Evolutionary conservation across 179 eudicot genomes (phyloP).

Genomic region (Beta macrorhiza): DNA sequence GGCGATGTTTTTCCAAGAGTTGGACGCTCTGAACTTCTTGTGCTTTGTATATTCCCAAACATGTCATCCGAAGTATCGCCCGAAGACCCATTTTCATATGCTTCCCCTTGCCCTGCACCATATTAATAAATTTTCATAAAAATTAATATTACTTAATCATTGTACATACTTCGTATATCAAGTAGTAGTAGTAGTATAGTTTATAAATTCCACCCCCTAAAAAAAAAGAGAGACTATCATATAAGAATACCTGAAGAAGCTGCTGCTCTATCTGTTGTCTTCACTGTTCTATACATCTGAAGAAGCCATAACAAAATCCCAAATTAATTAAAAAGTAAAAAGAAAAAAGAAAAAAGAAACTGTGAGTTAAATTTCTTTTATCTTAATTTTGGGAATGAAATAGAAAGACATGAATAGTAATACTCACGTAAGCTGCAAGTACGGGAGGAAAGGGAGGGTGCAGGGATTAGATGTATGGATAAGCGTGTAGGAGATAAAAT

Average conservation of each 20-base stretch:
- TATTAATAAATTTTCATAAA: not conserved
- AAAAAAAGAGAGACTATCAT: not conserved
- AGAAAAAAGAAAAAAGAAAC: not conserved
- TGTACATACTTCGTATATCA: not conserved
- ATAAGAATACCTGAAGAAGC: constrained; percentile 61
- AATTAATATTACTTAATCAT: not conserved
- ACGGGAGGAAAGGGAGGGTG: constrained; percentile 18
- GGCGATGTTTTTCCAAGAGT: constrained; percentile 29
- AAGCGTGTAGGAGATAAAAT: constrained; percentile 31
- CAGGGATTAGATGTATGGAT: constrained; percentile 35
- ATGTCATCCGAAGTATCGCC: constrained; percentile 77
- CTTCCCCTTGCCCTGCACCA: constrained; percentile 55
- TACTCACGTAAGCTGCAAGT: constrained; percentile 8
- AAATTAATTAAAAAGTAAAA: not conserved
- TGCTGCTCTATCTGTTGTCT: constrained; percentile 88
- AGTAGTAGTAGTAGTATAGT: too few species aligned
- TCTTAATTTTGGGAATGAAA: not conserved
- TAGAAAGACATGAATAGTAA: constrained; percentile 5
- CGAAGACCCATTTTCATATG: constrained; percentile 62
- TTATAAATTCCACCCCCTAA: not conserved
- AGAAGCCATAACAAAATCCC: constrained; percentile 4
- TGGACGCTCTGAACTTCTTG: constrained; percentile 40
- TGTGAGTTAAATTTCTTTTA: not conserved
- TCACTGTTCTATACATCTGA: constrained; percentile 76
- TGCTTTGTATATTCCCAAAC: constrained; percentile 45